phyloP scores from a whole-genome alignment of 148 eudicot genomes.

The Suaeda aralocaspica region DNA sequence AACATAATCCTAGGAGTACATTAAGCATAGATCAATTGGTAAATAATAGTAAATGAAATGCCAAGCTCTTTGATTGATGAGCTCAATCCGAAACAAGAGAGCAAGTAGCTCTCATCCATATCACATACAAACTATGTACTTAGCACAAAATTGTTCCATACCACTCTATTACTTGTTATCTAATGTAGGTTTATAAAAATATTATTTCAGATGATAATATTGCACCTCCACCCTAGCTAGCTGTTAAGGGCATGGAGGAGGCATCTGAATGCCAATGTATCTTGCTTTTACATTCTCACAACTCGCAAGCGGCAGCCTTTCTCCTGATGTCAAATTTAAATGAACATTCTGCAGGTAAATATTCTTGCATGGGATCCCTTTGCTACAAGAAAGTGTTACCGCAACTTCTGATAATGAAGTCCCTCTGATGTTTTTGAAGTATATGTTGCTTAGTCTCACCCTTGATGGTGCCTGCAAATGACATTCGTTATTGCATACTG shows the following conservation, averaged over 20 bases:
- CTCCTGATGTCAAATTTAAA: constrained; percentile 30
- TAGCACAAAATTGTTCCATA: constrained; percentile 17
- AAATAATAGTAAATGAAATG: neutral
- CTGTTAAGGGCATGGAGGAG: constrained; percentile 39
- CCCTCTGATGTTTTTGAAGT: constrained; percentile 51
- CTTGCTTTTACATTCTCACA: constrained; percentile 45
- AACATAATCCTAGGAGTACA: no score
- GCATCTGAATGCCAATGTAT: constrained; percentile 49
- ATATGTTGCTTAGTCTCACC: constrained; percentile 45
- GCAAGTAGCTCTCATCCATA: neutral
- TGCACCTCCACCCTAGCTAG: neutral
- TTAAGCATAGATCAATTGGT: no score
- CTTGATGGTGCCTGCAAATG: constrained; percentile 44
- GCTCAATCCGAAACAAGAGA: neutral
- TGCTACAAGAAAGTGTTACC: constrained; percentile 41
- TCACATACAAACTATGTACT: neutral
- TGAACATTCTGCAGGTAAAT: constrained; percentile 44
- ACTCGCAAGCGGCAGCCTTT: constrained; percentile 29
- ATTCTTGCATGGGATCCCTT: constrained; percentile 46
- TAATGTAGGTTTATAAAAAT: no score
- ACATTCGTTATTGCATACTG: neutral
- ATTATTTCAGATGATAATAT: neutral
- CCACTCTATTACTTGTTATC: neutral
- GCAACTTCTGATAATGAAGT: constrained; percentile 42
- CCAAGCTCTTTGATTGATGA: neutral